These are phyloP conservation scores for Lactarius tabidus DNA, from an alignment of 768 basidiomycete species.

Conservation along the genomic window DNA sequence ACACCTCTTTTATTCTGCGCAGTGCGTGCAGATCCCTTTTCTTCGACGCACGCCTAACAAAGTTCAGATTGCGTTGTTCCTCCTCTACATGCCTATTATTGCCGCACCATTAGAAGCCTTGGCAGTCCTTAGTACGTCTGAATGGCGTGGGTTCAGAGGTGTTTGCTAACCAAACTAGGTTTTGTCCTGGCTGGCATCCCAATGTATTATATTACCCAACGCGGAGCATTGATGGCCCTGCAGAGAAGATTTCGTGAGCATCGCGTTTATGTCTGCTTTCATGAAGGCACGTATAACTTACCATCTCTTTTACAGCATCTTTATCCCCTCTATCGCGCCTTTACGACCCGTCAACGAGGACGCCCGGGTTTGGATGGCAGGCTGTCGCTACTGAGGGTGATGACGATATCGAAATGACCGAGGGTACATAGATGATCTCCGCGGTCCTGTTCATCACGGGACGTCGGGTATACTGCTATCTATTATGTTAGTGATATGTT, in stretches of 20 bases:
- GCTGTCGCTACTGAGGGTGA: constrained; percentile 69
- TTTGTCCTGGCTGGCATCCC: constrained; percentile 80
- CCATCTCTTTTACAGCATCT: constrained; percentile 35
- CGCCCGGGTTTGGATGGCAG: constrained; percentile 65
- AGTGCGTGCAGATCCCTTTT: constrained; percentile 41
- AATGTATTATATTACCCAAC: constrained; percentile 75
- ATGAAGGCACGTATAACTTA: constrained; percentile 10
- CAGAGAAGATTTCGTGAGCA: constrained; percentile 33
- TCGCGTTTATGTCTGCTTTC: background rate
- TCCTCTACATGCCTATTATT: constrained; percentile 91
- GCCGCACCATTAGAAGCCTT: constrained; percentile 88
- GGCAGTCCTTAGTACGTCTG: constrained; percentile 71
- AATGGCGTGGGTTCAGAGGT: constrained; percentile 8
- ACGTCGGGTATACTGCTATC: background rate
- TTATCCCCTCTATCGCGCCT: constrained; percentile 43
- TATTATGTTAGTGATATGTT: background rate
- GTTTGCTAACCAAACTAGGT: constrained; percentile 38
- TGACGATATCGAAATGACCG: constrained; percentile 64
- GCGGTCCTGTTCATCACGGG: background rate
- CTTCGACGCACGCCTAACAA: background rate
- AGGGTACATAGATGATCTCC: constrained; percentile 30
- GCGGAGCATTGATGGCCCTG: constrained; percentile 36
- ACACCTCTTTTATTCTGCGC: constrained; percentile 89
- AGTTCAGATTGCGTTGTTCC: constrained; percentile 74
- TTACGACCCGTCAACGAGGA: constrained; percentile 42